Base-by-base conservation (phyloP, 371 early-diverging fungal species). In the Lichtheimia ramosa region DNA sequence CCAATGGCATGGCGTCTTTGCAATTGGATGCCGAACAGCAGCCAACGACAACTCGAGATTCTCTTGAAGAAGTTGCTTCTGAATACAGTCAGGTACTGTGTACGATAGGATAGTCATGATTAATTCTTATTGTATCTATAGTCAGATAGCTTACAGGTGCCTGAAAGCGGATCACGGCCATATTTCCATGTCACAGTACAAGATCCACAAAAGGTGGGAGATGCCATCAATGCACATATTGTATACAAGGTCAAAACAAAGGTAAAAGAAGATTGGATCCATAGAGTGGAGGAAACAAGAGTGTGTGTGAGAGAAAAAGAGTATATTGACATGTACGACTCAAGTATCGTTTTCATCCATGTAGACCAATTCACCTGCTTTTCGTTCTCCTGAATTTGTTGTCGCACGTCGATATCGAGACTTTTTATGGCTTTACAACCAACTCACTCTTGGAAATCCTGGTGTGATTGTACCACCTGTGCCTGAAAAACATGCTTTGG, bases 381-480 rank as follows among this genome's bases (percentile, higher is more conserved):
- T 87, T 75, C 83, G 87, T 42, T 83, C 87, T 40, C 66, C 77
- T 16, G 93, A 93, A 28, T 88, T 91, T 66, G 76, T 84, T 14
- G 97, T 96, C 24, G 86, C 86, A 14, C 83, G 98, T 58, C 74
- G 98, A 16, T 98, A 93, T 70, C 79, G 92, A 13, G 98, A 98
- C 73, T 98, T 98, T 74, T 74, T 94, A 57, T 96, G 97, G 97
- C 87, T 98, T 24, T 91, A 90, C 65, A 86, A 89, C 61, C 94
- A 92, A 69, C 86, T 98, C 18, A 83, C 86, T 0, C 65, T 77
- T 0, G 83, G 85, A 23, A 89, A 95, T 56, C 94, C 95, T 0
- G 98, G 97, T 18, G 86, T 94, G 3, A 91, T 98, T 62, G 89
- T 96, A 4, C 96, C 96, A 20, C 94, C 96, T 15, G 86, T 94